Base-by-base conservation (phyloP, 2,329 filamentous ascomycete species). In the Penicillium digitatum region DNA sequence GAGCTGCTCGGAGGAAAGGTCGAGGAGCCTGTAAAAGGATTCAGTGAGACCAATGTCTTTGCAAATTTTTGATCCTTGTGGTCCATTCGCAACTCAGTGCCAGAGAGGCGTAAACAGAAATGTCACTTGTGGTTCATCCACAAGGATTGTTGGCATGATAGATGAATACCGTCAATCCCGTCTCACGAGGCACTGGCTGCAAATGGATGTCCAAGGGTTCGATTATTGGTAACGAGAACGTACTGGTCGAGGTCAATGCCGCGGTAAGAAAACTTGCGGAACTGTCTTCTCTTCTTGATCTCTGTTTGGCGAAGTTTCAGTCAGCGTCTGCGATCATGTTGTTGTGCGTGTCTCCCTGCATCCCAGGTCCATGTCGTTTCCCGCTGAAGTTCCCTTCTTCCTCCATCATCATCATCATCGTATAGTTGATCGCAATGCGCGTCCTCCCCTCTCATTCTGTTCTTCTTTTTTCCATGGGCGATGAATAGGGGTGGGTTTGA, bases 251-350 rank as follows among this genome's bases (percentile, higher is more conserved):
- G 92, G 81, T 99, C 94, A 80, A 99, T 90, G 77, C 94, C 94
- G 78, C 94, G 90, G 90, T 96, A 99, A 71, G 92, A 94, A 79
- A 97, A 99, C 88, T 97, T 99, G 84, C 91, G 89, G 89, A 97
- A 96, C 72, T 91, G 83, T 93, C 94, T 95, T 85, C 88, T 95
- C 86, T 90, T 95, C 91, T 97, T 99, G 81, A 99, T 83, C 89
- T 96, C 94, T 86, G 75, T 75, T 63, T 52, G 62, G 57, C 62
- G 64, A 66, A 60, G 53, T 35, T 54, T 56, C 54, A 65, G 69
- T 74, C 70, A 73, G 70, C 63, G 66, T 48, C 54, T 58, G 50
- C 47, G 43, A 52, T 59, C 51, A 60, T 44, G 44, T 53, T 57
- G 55, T 62, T 37, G 32, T 57, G 46, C 48, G 48, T 60, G 20